A percentile compares a stretch with the other conserved stretches of the same genome.
Conservation (phyloP, 345 rosid genomes). For the Salix viminalis region DNA sequence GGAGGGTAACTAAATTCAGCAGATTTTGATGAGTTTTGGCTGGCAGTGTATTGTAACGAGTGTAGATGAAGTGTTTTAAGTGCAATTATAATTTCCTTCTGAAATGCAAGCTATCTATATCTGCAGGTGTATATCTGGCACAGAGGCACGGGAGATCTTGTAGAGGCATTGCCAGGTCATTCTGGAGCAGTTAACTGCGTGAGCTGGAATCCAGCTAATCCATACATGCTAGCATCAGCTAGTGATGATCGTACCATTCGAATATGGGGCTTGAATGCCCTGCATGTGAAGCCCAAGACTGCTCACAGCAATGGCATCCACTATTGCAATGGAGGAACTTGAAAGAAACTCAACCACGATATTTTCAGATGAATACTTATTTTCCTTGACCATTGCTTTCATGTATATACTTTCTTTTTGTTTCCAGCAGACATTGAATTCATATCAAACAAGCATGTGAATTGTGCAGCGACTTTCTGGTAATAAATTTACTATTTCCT, state of each 20-base stretch:
- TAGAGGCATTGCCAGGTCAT: slow-evolving; percentile 52
- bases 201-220: slow-evolving; percentile 69
- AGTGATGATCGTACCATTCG: slow-evolving; percentile 68
- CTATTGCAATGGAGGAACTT: slow-evolving; percentile 29
- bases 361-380: background rate
- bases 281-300: slow-evolving; percentile 25
- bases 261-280: slow-evolving; percentile 58
- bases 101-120: background rate
- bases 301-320: slow-evolving; percentile 17
- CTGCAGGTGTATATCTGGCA: slow-evolving; percentile 70
- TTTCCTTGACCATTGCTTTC: slow-evolving; percentile 35
- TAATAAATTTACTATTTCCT: slow-evolving; percentile 35
- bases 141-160: slow-evolving; percentile 45
- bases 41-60: background rate
- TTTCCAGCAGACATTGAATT: slow-evolving; percentile 29
- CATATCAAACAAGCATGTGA: slow-evolving; percentile 33
- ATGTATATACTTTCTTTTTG: slow-evolving; percentile 34
- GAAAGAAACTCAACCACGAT: background rate
- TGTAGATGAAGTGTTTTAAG: background rate
- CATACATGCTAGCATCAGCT: slow-evolving; percentile 67
- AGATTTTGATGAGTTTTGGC: too few relatives aligned
- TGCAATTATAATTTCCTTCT: background rate
- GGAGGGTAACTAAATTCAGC: background rate
- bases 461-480: slow-evolving; percentile 27
- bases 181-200: slow-evolving; percentile 69